Conservation (phyloP, 306 rosid species). For the Rosa multiflora region DNA sequence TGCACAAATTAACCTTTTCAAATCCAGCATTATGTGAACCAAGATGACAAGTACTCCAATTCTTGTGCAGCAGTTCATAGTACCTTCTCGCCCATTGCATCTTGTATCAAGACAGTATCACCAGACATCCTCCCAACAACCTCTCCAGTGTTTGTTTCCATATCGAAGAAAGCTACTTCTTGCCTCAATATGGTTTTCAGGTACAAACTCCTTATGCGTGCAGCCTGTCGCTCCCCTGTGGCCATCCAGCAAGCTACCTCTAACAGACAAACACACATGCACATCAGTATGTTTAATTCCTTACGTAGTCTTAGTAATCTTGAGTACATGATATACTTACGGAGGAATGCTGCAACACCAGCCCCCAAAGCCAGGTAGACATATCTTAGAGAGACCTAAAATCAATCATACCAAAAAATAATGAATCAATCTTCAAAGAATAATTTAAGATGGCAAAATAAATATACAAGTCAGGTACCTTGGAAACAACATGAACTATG, state of each 20-base stretch:
- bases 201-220: conserved; percentile 74
- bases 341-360: conserved; percentile 65
- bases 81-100: conserved; percentile 96
- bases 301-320: not conserved
- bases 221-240: conserved; percentile 91
- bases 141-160: conserved; percentile 85
- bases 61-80: not conserved
- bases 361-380: conserved; percentile 64
- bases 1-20: conserved; percentile 17
- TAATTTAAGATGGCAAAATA: not conserved
- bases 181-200: conserved; percentile 80
- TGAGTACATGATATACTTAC: conserved; percentile 40
- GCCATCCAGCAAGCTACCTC: conserved; percentile 94
- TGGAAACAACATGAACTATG: conserved; percentile 52
- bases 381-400: conserved; percentile 62
- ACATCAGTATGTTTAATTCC: not conserved
- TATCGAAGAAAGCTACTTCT: conserved; percentile 81
- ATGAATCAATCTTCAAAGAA: not conserved
- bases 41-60: not conserved
- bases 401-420: not conserved
- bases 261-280: conserved; percentile 31
- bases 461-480: conserved; percentile 38
- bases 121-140: conserved; percentile 52
- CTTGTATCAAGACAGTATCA: conserved; percentile 64
- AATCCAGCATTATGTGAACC: not conserved